Base-by-base conservation (phyloP, 352 stramenopile species). In the Phytopythium sindhum region DNA sequence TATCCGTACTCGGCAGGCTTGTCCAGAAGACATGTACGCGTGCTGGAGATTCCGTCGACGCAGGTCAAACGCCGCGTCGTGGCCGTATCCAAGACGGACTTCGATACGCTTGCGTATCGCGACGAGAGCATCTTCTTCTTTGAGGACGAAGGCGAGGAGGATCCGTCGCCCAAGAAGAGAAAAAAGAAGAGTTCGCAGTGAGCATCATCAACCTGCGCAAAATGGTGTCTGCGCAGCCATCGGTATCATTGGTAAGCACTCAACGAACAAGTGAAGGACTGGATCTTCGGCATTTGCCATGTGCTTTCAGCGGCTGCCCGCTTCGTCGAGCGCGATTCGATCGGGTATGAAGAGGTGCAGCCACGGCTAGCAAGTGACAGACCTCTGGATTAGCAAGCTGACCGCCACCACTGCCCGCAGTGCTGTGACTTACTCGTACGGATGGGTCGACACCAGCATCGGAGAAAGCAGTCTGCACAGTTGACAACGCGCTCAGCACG, bases 51-150 rank as follows among this genome's bases (percentile, higher is more conserved):
- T 14, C 73, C 80, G 14, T 72, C 80, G 8, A 78, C 71, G 3
- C 73, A 88, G n/a, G 78, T 93, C 12, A 90, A 91, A 58, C 67
- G 82, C 48, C 70, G 82, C 29, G 84, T 91, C 4, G 80, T 91
- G 15, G 79, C 79, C 5, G 80, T 93, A 21, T 86, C 82, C 4
- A 88, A 88, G 55, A 55, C 65, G 12, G 74, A 90, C 63, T 93
- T 90, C 56, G 61, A 79, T 9, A 63, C 63, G 19, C 66, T 93
- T 42, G 60, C 70, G 61, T 93, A 90, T 59, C 80, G 82, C 31
- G 84, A 93, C 60, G 84, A 93, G 47, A 90, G 72, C 42, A 82
- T 93, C 28, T 91, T 91, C 61, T 91, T 84, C 70, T 87, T 86
- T 42, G 73, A 86, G 56, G 73, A 86, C 23, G 33, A 71, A 23